phyloP scores from a whole-genome alignment of 371 early-diverging fungal species.

The Catenaria anguillulae region DNA sequence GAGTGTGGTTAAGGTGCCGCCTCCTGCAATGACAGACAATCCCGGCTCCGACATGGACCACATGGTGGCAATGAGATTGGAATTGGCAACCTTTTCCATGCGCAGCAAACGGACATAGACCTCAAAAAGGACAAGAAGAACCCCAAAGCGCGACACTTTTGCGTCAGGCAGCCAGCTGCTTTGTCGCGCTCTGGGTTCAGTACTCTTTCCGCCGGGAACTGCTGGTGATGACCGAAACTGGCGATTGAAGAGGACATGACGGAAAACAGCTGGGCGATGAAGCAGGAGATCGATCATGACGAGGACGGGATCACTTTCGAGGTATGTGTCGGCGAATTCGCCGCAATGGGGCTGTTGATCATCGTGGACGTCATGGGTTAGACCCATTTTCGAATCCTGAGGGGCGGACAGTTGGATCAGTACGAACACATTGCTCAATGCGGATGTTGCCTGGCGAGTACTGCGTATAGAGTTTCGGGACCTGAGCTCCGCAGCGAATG shows the following conservation, averaged over 20 bases:
- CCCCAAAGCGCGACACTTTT: background rate
- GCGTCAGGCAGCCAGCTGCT: no score
- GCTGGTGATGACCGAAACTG: no score
- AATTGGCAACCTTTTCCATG: no score
- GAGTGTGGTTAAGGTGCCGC: no score
- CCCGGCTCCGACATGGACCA: background rate
- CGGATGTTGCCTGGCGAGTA: slow-evolving; percentile 81
- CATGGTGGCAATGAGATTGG: background rate
- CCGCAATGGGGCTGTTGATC: slow-evolving; percentile 47
- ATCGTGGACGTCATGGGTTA: no score
- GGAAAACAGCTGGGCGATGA: slow-evolving; percentile 78
- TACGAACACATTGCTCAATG: slow-evolving; percentile 64
- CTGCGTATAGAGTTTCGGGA: slow-evolving; percentile 63
- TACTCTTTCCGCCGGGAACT: no score
- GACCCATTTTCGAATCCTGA: background rate
- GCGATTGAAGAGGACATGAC: slow-evolving; percentile 78
- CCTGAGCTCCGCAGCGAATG: slow-evolving; percentile 68
- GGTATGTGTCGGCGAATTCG: slow-evolving; percentile 80
- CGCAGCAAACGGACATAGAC: slow-evolving; percentile 40
- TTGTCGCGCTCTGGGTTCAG: no score
- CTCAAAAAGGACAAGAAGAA: slow-evolving; percentile 73
- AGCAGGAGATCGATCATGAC: slow-evolving; percentile 88
- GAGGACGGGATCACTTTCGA: slow-evolving; percentile 78
- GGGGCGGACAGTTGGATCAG: background rate
- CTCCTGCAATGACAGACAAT: background rate